Percentiles rank a stretch among this genome's conserved stretches.
phyloP scores from a whole-genome alignment of 441 rosid species.

The Eruca vesicaria region DNA sequence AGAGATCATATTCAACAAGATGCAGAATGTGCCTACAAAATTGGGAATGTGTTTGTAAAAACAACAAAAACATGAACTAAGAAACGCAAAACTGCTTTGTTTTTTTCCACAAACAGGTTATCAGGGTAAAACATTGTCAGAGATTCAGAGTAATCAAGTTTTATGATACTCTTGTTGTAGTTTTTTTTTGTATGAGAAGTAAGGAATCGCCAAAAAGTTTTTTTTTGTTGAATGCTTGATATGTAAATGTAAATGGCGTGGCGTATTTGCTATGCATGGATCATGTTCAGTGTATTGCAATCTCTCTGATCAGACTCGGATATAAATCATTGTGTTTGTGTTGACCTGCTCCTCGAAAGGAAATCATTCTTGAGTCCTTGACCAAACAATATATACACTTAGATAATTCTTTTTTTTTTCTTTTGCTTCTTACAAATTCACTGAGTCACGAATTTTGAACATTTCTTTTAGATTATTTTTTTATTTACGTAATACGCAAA shows the following conservation, averaged over 20 bases:
- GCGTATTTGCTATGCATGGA: neutral
- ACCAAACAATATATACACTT: neutral
- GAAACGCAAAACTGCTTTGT: neutral
- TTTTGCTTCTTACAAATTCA: neutral
- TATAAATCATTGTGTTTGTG: constrained; percentile 18
- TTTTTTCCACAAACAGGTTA: neutral
- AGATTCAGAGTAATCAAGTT: neutral
- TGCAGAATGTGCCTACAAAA: neutral
- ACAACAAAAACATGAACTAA: neutral
- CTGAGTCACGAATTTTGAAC: neutral
- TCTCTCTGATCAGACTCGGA: constrained; percentile 8
- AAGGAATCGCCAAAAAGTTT: neutral
- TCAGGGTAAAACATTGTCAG: neutral
- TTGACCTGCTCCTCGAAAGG: neutral
- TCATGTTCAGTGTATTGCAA: neutral
- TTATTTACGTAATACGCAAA: constrained; percentile 5
- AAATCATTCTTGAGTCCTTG: constrained; percentile 4
- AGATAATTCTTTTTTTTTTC: neutral
- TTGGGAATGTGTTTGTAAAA: neutral
- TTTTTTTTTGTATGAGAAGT: neutral
- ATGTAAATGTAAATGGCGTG: neutral
- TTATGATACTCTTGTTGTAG: neutral
- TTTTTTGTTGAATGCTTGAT: neutral
- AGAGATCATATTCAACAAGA: neutral
- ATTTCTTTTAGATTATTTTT: neutral